These are phyloP conservation scores for Camellia sinensis DNA, from an alignment of 148 eudicot species.

Conservation along the genomic window DNA sequence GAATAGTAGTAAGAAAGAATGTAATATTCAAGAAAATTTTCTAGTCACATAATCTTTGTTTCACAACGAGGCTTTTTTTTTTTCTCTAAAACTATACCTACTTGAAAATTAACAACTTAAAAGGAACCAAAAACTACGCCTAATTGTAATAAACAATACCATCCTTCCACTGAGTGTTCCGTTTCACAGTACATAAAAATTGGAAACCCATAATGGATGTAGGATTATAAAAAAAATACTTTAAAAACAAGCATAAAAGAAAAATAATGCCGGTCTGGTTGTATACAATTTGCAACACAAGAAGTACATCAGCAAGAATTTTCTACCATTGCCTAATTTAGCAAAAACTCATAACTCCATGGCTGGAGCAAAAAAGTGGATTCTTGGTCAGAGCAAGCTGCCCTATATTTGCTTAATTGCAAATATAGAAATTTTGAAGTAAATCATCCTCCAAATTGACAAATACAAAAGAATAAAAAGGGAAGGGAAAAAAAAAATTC, in stretches of 20 bases:
- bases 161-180: neutral
- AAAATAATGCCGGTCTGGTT: no score
- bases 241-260: neutral
- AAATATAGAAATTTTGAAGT: neutral
- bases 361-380: neutral
- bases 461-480: neutral
- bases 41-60: neutral
- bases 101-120: neutral
- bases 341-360: neutral
- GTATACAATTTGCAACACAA: no score
- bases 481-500: neutral
- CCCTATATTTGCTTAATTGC: neutral
- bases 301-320: neutral
- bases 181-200: neutral
- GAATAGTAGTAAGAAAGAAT: neutral
- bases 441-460: neutral
- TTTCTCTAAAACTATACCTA: neutral
- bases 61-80: neutral
- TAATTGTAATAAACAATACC: neutral
- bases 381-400: neutral
- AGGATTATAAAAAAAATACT: neutral
- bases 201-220: neutral
- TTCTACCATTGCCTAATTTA: neutral
- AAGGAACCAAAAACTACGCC: neutral
- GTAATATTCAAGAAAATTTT: neutral